These are phyloP conservation scores for Vitis hybrid DNA, from an alignment of 177 flowering plant species.

Conservation along the genomic window DNA sequence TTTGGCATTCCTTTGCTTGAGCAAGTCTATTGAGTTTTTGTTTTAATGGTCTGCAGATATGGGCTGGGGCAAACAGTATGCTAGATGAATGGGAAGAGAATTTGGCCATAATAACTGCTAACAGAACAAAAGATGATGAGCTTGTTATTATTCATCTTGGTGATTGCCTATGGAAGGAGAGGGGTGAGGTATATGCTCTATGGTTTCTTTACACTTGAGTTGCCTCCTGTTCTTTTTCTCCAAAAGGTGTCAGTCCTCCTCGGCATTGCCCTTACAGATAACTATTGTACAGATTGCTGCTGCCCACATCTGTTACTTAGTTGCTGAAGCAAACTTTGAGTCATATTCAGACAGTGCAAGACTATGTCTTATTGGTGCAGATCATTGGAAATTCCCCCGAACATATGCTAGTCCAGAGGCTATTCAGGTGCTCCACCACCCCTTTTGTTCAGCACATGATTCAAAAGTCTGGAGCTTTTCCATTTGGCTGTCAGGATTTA, in stretches of 20 bases:
- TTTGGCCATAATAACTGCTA: constrained; percentile 88
- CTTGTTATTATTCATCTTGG: constrained; percentile 93
- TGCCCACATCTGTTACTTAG: constrained; percentile 93
- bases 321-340: constrained; percentile 95
- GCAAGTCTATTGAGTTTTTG: not conserved
- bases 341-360: constrained; percentile 88
- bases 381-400: constrained; percentile 87
- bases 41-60: constrained; percentile 32
- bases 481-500: not conserved
- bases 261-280: constrained; percentile 36
- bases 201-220: not conserved
- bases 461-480: not conserved
- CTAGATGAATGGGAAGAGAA: constrained; percentile 96
- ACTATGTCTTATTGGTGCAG: constrained; percentile 90
- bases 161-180: constrained; percentile 91
- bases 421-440: constrained; percentile 53
- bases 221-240: constrained; percentile 11
- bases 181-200: constrained; percentile 61
- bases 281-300: constrained; percentile 61
- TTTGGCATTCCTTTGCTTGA: constrained; percentile 18
- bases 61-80: constrained; percentile 64
- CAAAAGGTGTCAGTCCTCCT: constrained; percentile 75
- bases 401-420: constrained; percentile 82
- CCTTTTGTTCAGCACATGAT: constrained; percentile 2
- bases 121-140: constrained; percentile 90